Evolutionary conservation across 192 early-diverging fungal genomes (phyloP), one percentile per base, ranked within the genome.

Genomic region (Haplosporangium gracile): DNA sequence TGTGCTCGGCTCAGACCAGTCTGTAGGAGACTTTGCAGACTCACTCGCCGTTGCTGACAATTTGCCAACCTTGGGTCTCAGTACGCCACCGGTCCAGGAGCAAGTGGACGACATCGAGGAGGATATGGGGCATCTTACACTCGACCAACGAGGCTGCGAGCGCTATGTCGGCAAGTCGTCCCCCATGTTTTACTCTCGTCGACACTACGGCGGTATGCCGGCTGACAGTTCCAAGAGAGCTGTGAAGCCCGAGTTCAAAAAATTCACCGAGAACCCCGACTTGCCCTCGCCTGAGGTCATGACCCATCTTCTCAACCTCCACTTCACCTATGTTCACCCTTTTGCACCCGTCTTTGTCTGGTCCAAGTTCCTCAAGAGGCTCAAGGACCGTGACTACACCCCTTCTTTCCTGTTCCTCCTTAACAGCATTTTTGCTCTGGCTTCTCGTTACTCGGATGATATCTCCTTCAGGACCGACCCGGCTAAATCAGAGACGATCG

Each of bases 81-180:
- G 57, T 29, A 78, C 72, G 13, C 82, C 82, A 49, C 74, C 76
- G 22, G 43, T 72, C 11, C 57, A 71, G 38, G 78, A 80, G 29
- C 75, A 80, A n/a, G 74, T 90, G 6, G 86, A 88, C 22, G 89
- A 90, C 70, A 76, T 93, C 39, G 92, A 93, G 70, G 92, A 93
- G 43, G 87, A 90, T 29, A 89, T 93, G 47, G 94, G 93, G 0
- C 91, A 93, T 51, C 78, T 96, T 40, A 90, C 93, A 2, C 89
- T 95, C 34, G 95, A 96, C 77, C 92, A 91, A 34, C 90, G 88
- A 51, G 95, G 94, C 36, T 93, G 92, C 26, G 88, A 94, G 72
- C 89, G 95, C 26, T 96, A 95, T 74, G 89, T 94, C 36, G 95
- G 95, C 63, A 81, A 93, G 91, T 82, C 94, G 88, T 79, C 95